Percentiles rank a stretch among this genome's conserved stretches.
Evolutionary conservation across 441 rosid genomes (phyloP).

Genomic region (Isatis lusitanica): DNA sequence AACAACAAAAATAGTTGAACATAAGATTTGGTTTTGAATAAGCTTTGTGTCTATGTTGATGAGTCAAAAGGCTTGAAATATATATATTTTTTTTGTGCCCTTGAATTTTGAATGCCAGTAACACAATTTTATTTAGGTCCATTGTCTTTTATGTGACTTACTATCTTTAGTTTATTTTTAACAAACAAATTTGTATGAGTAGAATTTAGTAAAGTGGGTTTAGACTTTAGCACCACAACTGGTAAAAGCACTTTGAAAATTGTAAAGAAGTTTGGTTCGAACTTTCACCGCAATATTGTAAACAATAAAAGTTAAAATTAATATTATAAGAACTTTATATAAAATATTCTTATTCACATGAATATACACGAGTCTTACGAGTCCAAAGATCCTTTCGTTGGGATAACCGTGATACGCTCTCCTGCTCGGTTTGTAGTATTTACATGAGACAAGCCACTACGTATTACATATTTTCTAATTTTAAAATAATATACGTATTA

Average conservation of each 20-base stretch:
- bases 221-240: constrained; percentile 1
- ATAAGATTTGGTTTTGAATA: not conserved
- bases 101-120: not conserved
- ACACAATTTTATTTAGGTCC: not conserved
- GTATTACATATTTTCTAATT: not conserved
- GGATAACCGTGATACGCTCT: constrained; percentile 18
- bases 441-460: constrained; percentile 16
- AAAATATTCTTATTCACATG: not conserved
- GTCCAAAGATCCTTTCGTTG: constrained; percentile 12
- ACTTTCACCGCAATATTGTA: not conserved
- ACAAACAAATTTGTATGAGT: not conserved
- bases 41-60: not conserved
- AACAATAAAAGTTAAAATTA: not conserved
- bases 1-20: not conserved
- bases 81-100: not conserved
- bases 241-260: not conserved
- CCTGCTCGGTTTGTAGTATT: constrained; percentile 15
- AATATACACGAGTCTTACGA: constrained; percentile 12
- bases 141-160: not conserved
- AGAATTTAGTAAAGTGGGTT: not conserved
- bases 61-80: not conserved
- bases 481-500: not conserved
- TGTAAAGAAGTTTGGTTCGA: not conserved
- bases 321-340: not conserved
- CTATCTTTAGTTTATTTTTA: not conserved